Base-by-base conservation (phyloP, 176 grass and related monocot genomes). In the Carex littledalei region DNA sequence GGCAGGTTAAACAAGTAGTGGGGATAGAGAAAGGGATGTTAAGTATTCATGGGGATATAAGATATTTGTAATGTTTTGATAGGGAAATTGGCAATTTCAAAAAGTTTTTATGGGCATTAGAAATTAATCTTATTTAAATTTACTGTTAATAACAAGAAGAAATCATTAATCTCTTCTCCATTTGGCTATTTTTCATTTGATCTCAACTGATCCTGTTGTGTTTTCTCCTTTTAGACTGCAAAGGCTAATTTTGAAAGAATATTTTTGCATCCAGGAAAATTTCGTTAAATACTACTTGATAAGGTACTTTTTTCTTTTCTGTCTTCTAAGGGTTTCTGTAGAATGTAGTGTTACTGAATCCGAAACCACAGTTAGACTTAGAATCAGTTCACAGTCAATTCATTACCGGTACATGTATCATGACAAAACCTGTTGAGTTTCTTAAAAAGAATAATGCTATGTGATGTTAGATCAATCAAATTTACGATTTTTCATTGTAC, bases 261-360 rank as follows among this genome's bases (percentile, higher is more conserved):
- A 26, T 68, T 64, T 73, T 81, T 94, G 70, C 60, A 55, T 35
- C 96, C 96, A 72, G 78, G 89, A 43, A 87, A 88, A 86, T 99
- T 99, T 67, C 85, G 90, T 71, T 93, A 99, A 81, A 82, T 99
- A 79, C 91, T 95, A 84, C 86, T 99, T 43, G 96, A 99, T 58
- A 99, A 99, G 96, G 96, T 99, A 92, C 11, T 60, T 77, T 79
- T 66, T 39, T 75, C 1, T 63, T 45, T 50, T 34, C 21, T 78
- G 37, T 79, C 20, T 6, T 54, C 18, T 63, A 70, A 43, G 7
- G 15, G 35, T 70, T 70, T 6, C 17, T 70, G 17, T 43, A 43
- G 3, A 10, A 45, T 41, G 7, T 70, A 15, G 7, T 43, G 35
- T 43, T 43, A 18, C 6, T 3, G 12, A 15, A 20, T 70, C 35